These are phyloP conservation scores for Hymenoscyphus salicellus DNA, from an alignment of 2,329 filamentous ascomycete genomes.

Conservation along the genomic window DNA sequence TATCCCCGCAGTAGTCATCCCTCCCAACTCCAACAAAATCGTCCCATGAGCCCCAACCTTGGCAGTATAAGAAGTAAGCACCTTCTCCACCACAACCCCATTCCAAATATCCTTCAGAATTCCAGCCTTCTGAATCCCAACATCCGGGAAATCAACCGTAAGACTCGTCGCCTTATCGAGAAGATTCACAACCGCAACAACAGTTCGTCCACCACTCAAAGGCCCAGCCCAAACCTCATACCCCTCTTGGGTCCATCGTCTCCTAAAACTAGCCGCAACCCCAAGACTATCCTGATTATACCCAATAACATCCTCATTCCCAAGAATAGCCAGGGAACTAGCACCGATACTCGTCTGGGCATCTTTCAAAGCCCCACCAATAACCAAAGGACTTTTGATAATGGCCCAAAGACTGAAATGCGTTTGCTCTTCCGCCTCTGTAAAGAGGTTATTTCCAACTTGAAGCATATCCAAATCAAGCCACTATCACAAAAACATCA, in stretches of 20 bases:
- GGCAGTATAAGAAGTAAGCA: slow-evolving; percentile 26
- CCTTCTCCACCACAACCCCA: slow-evolving; percentile 11
- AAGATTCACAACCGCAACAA: slow-evolving; percentile 29
- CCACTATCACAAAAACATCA: slow-evolving; percentile 26
- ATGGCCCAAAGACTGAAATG: slow-evolving; percentile 45
- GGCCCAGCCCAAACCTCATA: slow-evolving; percentile 32
- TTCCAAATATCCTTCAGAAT: slow-evolving; percentile 30
- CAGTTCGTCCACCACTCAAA: slow-evolving; percentile 23
- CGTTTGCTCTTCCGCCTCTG: slow-evolving; percentile 39
- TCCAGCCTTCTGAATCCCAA: slow-evolving; percentile 26
- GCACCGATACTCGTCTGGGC: slow-evolving; percentile 16
- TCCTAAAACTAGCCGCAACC: slow-evolving; percentile 26
- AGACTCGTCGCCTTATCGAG: slow-evolving; percentile 19
- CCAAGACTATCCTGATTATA: slow-evolving; percentile 32
- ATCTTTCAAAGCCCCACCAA: slow-evolving; percentile 31
- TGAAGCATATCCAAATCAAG: slow-evolving; percentile 45
- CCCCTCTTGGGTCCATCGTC: slow-evolving; percentile 28
- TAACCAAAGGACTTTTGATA: slow-evolving; percentile 35
- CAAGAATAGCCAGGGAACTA: slow-evolving; percentile 21
- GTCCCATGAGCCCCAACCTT: slow-evolving; percentile 27
- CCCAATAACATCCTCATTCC: slow-evolving; percentile 27
- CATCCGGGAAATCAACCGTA: slow-evolving; percentile 28
- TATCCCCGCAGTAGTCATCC: slow-evolving; percentile 15
- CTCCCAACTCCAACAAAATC: slow-evolving; percentile 25
- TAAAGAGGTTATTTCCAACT: slow-evolving; percentile 40